Base-by-base conservation (phyloP, 2,329 filamentous ascomycete genomes). In the Alternaria gansuensis region DNA sequence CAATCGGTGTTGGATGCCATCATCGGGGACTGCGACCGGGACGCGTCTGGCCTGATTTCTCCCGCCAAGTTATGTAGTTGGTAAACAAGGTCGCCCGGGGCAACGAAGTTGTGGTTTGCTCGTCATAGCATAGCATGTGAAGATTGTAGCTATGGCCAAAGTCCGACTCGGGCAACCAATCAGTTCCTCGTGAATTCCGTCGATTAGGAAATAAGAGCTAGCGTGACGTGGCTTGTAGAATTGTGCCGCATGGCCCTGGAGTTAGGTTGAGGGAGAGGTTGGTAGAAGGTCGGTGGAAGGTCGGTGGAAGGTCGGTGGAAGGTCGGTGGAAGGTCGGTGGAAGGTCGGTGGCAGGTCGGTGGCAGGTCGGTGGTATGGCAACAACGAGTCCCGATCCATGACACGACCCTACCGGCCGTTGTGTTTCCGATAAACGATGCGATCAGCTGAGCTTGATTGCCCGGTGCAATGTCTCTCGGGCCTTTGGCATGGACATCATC, bases 1-100 rank as follows among this genome's bases (percentile, higher is more conserved):
- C 65, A 69, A 68, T 70, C 46, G 51, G 4, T 5, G 5, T 0
- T 5, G 7, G 2, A 10, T 26, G 2, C 11, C n/a, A 29, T 33
- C 21, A 31, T 41, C 36, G 45, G 11, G 41, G 9, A 21, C 29
- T 14, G 21, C 14, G 13, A 28, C 24, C 40, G 39, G 44, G n/a
- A 41, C 45, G 55, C 44, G 29, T 43, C 44, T 58, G 48, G 41
- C 29, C 34, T 28, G 21, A 29, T 44, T 43, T 7, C 37, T 1
- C 34, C 17, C 23, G 43, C 55, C 29, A 44, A 49, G 40, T 11
- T 23, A n/a, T n/a, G n/a, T n/a, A 34, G 39, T 45, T 31, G 29
- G 46, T 59, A 59, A 59, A 59, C 52, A 56, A 33, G 41, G 56
- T 55, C 57, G 57, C 46, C 28, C 46, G 36, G 57, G 53, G 57